Evolutionary conservation across 805 yeast species (phyloP).

Genomic region (Tetrapisispora pingtungensis): DNA sequence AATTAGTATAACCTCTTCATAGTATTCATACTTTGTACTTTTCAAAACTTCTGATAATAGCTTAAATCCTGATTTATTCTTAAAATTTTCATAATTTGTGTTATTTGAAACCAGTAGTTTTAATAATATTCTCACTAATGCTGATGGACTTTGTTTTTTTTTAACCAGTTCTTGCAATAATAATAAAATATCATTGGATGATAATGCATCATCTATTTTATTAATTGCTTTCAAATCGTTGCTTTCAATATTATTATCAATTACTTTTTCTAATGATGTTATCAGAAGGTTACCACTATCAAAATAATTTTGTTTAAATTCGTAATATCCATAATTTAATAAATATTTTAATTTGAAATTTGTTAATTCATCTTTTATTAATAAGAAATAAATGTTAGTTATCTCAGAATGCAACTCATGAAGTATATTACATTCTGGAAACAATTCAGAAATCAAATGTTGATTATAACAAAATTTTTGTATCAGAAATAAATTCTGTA

Average conservation of each 20-base stretch:
- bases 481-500: conserved; percentile 43
- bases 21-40: conserved; percentile 27
- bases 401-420: conserved; percentile 29
- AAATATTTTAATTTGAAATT: conserved; percentile 46
- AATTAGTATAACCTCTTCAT: conserved; percentile 35
- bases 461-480: conserved; percentile 25
- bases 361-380: conserved; percentile 40
- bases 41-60: conserved; percentile 35
- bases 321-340: conserved; percentile 42
- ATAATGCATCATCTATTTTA: conserved; percentile 40
- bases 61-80: conserved; percentile 39
- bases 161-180: conserved; percentile 30
- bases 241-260: conserved; percentile 32
- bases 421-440: conserved; percentile 30
- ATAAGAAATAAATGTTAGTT: conserved; percentile 13
- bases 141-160: conserved; percentile 11
- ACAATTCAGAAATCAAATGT: conserved; percentile 29
- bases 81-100: conserved; percentile 39
- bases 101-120: conserved; percentile 41
- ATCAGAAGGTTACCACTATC: conserved; percentile 25
- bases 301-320: conserved; percentile 29
- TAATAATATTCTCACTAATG: conserved; percentile 37
- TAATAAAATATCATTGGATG: conserved; percentile 58
- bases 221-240: conserved; percentile 37
- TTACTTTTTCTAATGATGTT: conserved; percentile 19